These are phyloP conservation scores for Medicago ruthenica DNA, from an alignment of 306 rosid genomes.

Conservation along the genomic window DNA sequence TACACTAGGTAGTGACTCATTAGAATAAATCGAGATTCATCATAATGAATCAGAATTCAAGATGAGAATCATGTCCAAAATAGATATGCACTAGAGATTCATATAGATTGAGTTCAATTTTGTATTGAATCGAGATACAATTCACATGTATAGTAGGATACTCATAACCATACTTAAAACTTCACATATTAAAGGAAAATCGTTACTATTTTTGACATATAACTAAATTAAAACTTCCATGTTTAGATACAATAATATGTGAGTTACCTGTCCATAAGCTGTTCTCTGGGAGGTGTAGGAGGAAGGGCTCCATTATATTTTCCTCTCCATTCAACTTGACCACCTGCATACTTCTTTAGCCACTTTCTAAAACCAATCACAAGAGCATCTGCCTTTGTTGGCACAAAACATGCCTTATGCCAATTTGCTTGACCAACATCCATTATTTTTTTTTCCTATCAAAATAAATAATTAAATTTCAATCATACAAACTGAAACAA, in stretches of 20 bases:
- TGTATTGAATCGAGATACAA: neutral
- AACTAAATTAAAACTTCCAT: constrained; percentile 15
- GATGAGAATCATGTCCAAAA: neutral
- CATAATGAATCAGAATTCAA: neutral
- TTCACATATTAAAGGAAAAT: neutral
- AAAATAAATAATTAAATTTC: constrained; percentile 34
- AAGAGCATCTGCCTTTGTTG: constrained; percentile 82
- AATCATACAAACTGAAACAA: no score
- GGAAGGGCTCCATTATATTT: constrained; percentile 75
- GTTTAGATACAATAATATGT: constrained; percentile 6
- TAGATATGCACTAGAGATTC: no score
- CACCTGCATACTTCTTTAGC: constrained; percentile 79
- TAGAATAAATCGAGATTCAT: neutral
- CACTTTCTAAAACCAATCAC: constrained; percentile 87
- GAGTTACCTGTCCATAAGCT: constrained; percentile 82
- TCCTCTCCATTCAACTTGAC: constrained; percentile 90
- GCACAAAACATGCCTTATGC: constrained; percentile 88
- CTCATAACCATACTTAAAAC: neutral
- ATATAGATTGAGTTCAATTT: neutral
- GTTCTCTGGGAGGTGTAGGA: constrained; percentile 81
- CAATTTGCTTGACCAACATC: constrained; percentile 67
- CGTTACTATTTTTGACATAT: neutral
- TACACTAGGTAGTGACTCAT: neutral
- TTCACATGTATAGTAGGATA: neutral
- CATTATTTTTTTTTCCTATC: constrained; percentile 71